Conservation (phyloP, 805 yeast genomes). For the Saccharomycopsis sp. region DNA sequence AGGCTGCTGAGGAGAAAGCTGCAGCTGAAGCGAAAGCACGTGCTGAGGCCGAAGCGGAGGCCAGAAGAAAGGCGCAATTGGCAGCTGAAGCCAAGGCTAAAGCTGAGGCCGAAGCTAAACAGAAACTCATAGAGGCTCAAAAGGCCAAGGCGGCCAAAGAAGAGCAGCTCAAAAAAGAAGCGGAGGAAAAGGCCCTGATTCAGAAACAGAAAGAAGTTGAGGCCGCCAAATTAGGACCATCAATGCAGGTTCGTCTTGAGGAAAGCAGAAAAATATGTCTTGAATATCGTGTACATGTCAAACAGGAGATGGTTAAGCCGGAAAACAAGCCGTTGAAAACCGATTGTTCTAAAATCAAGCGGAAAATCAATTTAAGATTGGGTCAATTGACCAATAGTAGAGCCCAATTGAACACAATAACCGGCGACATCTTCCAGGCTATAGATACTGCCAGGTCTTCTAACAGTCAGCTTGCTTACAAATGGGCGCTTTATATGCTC, state of each 20-base stretch:
- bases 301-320: conserved; percentile 52
- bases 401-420: conserved; percentile 48
- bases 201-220: conserved; percentile 12
- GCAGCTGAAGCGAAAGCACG: neutral
- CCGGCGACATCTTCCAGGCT: conserved; percentile 43
- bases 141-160: conserved; percentile 12
- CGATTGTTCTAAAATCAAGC: conserved; percentile 49
- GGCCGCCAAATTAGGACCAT: conserved; percentile 21
- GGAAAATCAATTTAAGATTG: conserved; percentile 80
- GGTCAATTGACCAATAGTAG: conserved; percentile 82
- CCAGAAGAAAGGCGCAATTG: neutral
- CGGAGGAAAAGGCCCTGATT: conserved; percentile 7
- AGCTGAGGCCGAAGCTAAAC: conserved; percentile 23
- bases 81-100: conserved; percentile 13
- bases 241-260: conserved; percentile 32
- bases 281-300: conserved; percentile 43
- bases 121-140: neutral
- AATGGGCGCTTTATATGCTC: conserved; percentile 74
- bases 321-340: conserved; percentile 49
- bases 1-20: neutral
- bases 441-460: conserved; percentile 39
- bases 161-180: conserved; percentile 9
- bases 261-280: conserved; percentile 38
- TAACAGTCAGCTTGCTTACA: conserved; percentile 42
- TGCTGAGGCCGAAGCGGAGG: neutral